Conservation (phyloP, 2,329 filamentous ascomycete genomes). For the Fusarium bulbicola region DNA sequence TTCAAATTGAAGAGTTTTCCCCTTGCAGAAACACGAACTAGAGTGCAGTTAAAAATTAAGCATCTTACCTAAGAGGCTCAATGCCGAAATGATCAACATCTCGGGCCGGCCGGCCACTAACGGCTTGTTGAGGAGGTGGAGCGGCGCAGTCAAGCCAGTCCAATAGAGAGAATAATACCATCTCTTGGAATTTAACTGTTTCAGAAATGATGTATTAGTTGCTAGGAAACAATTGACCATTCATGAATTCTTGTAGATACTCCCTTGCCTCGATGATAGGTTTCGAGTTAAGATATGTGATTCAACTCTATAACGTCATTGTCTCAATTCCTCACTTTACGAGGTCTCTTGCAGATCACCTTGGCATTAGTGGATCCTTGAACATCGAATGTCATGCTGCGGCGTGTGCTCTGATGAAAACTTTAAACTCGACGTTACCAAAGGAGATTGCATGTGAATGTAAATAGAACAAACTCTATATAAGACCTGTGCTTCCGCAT, state of each 20-base stretch:
- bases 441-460: neutral
- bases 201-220: neutral
- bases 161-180: accelerated
- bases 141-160: neutral
- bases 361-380: neutral
- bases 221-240: accelerated
- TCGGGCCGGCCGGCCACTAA: neutral
- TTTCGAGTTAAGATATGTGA: neutral
- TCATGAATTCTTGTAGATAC: accelerated
- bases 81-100: neutral
- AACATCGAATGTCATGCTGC: neutral
- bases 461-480: neutral
- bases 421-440: neutral
- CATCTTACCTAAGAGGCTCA: neutral
- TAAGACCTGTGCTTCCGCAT: neutral
- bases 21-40: neutral
- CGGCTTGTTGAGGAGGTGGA: neutral
- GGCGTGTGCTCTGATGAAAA: neutral
- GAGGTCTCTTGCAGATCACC: neutral
- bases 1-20: neutral
- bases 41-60: neutral
- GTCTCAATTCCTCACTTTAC: neutral
- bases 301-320: too few species aligned
- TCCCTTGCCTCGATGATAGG: accelerated
- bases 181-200: neutral